phyloP scores from a whole-genome alignment of 2,329 filamentous ascomycete genomes.

The Boeremia exigua region DNA sequence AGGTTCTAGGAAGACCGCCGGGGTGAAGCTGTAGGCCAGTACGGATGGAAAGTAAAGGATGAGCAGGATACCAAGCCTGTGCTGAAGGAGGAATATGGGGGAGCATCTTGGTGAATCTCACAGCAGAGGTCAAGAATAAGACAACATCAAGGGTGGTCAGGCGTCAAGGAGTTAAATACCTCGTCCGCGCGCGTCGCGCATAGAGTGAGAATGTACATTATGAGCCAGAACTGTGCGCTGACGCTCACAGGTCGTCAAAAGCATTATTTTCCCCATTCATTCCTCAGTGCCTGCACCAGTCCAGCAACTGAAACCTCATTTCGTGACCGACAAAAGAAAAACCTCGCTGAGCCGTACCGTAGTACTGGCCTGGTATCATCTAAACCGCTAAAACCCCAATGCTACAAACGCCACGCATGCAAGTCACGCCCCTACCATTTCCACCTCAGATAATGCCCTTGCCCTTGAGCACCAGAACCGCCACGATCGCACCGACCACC shows the following conservation, averaged over 20 bases:
- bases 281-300: not conserved
- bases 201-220: slow-evolving; percentile 23
- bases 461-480: slow-evolving; percentile 53
- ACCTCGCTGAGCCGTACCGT: slow-evolving; percentile 6
- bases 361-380: slow-evolving; percentile 15
- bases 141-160: slow-evolving; percentile 7
- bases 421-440: not conserved
- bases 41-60: not conserved
- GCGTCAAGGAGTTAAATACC: slow-evolving; percentile 30
- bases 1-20: slow-evolving; percentile 11
- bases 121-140: not conserved
- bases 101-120: not conserved
- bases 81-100: not conserved
- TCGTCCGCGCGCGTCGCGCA: slow-evolving; percentile 15
- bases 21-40: slow-evolving; percentile 54
- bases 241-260: slow-evolving; percentile 10
- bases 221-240: slow-evolving; percentile 3
- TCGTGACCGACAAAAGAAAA: slow-evolving; percentile 1
- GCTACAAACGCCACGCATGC: not conserved
- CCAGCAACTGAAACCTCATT: not conserved
- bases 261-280: not conserved
- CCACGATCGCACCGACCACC: slow-evolving; percentile 53
- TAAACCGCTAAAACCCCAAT: slow-evolving; percentile 4
- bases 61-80: not conserved
- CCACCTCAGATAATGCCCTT: slow-evolving; percentile 32